Base-by-base conservation (phyloP, 2,329 filamentous ascomycete species). In the Epichloe sibirici region DNA sequence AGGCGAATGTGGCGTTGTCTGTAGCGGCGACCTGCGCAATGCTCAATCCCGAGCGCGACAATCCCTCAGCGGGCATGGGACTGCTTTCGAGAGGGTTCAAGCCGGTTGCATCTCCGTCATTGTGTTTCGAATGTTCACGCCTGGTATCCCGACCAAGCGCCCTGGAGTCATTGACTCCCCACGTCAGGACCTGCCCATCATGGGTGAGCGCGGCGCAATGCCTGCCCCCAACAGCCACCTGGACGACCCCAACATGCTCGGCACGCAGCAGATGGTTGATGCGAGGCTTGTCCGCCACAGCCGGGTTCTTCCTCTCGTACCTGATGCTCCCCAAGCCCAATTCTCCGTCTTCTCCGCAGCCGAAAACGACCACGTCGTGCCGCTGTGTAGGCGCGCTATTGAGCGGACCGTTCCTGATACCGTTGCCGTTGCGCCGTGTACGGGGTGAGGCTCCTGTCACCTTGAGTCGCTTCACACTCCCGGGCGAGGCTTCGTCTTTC, bases 1-100 rank as follows among this genome's bases (percentile, higher is more conserved):
- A 72, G 1, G 78, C 84, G 65, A 89, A 86, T 1, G 81, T 84
- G 42, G 81, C 78, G 61, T 79, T 82, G 59, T 86, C 81, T n/a
- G 76, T 77, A 38, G 81, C 81, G 45, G 73, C 74, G 48, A 86
- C 70, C 56, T 80, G 74, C 11, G 76, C 75, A 56, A 85, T 83
- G 12, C 71, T 79, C 8, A 72, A 66, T 3, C 76, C 76, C 45
- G 72, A 72, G 48, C 74, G 69, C 3, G 46, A 75, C 75, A 53
- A 65, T 17, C 74, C 70, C 6, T 83, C 70, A 7, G 72, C 71
- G 7, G 54, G 51, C 15, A 45, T 17, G 2, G 82, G 82, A 2
- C 74, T 80, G 48, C 76, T 73, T 60, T 85, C 81, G 23, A 73
- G 65, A 3, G 80, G 73, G 59, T 84, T 83, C 58, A 84, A 63